Base-by-base conservation (phyloP, 139 green algal species). In the Tetratostichococcus sp. region DNA sequence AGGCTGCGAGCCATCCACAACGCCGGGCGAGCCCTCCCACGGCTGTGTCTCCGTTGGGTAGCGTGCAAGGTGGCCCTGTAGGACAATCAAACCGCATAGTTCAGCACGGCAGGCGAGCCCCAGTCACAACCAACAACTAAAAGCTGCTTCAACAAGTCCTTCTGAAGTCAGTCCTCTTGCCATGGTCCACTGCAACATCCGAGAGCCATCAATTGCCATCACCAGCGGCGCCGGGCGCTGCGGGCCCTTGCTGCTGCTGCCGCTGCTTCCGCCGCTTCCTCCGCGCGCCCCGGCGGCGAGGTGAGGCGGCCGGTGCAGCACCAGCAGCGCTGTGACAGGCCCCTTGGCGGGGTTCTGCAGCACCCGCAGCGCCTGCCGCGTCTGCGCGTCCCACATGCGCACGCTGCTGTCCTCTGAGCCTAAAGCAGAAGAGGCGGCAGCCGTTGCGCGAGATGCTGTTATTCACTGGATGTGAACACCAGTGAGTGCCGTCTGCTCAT, bases 361-460 rank as follows among this genome's bases (percentile, higher is more conserved):
- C 30, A 82, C 70, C 34, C 83, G 83, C 30, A 95, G 65, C 5
- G 82, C 78, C 78, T 96, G 91, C 4, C 87, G 70, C 57, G 82
- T 93, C 72, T 79, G 77, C 69, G 94, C 57, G 73, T 97, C 91
- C 91, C 91, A 97, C 21, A 94, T 77, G 4, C 82, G 72, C 16
- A 89, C 88, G 0, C 35, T 90, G 31, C 86, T 83, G 43, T 97
- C 92, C 35, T 92, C 84, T 30, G 77, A 89, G 5, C 86, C 87
- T 87, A 72, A 33, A 73, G 42, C 30, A 65, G 35, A 25, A 58
- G 65, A 8, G 35, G 31, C 1, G 8, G 43, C 31, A 42, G n/a
- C n/a, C n/a, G n/a, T n/a, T n/a, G n/a, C n/a, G n/a, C n/a, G n/a
- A n/a, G n/a, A n/a, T n/a, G n/a, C n/a, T n/a, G n/a, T n/a, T n/a